Conservation (phyloP, 208 protist species). For the Angomonas ambiguus region DNA sequence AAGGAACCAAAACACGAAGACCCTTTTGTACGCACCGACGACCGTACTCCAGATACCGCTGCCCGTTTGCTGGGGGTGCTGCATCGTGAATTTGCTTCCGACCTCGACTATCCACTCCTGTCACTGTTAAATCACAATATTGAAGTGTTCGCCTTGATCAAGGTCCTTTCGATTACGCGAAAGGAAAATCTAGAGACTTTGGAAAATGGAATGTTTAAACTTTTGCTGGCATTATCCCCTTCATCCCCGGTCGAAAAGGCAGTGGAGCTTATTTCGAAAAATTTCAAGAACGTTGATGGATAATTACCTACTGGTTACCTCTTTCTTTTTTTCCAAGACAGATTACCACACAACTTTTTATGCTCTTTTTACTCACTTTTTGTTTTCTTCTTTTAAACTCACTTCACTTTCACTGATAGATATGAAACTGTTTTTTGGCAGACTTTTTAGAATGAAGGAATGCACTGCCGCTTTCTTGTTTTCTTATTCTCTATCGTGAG, state of each 20-base stretch:
- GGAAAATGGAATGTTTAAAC: slow-evolving; percentile 6
- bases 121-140: slow-evolving; percentile 16
- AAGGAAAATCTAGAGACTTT: slow-evolving; percentile 7
- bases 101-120: slow-evolving; percentile 10
- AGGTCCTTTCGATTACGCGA: slow-evolving; percentile 25
- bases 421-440: background rate
- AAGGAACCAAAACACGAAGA: background rate
- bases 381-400: slow-evolving; percentile 1
- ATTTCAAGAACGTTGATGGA: background rate
- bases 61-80: slow-evolving; percentile 15
- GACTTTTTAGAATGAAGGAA: too few species aligned
- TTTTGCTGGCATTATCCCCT: slow-evolving; percentile 11
- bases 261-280: background rate
- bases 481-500: background rate
- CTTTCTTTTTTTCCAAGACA: slow-evolving; percentile 10
- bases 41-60: background rate
- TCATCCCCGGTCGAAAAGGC: background rate
- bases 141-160: slow-evolving; percentile 28
- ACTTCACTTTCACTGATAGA: background rate
- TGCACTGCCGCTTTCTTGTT: background rate
- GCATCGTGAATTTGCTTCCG: slow-evolving; percentile 1
- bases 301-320: background rate
- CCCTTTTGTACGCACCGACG: too few species aligned
- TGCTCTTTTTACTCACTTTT: slow-evolving; percentile 2
- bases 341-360: too few species aligned